Base-by-base conservation (phyloP, 2,329 filamentous ascomycete genomes). In the Pezicula radicicola region DNA sequence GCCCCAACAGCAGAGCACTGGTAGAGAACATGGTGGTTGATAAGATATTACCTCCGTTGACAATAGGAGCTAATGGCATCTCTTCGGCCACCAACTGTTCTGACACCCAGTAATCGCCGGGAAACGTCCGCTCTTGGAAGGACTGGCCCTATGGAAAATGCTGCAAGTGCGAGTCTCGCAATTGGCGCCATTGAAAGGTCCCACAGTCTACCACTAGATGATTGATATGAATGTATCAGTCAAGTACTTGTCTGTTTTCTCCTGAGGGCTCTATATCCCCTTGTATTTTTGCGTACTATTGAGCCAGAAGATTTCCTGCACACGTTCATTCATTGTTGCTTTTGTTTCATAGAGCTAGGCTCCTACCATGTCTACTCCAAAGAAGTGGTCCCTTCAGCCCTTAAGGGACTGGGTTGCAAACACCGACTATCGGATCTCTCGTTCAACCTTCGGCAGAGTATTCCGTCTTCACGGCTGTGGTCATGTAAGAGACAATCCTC, bases 401-500 rank as follows among this genome's bases (percentile, higher is more conserved):
- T 58, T 75, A 45, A 45, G 42, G 27, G 42, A 45, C 13, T 25
- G 19, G 25, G 25, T 10, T 21, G 42, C 42, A 28, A 45, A 45
- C 27, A n/a, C 67, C n/a, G 69, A 74, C 43, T 58, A 60, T 39
- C 65, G 63, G 48, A 54, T 72, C 36, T 70, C 68, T 42, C 63
- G 60, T 6, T 76, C 75, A 1, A 68, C 66, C 6, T 66, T 87
- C 55, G 84, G 84, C 30, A 73, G 72, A 41, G 74, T 83, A 53
- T 90, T 90, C 64, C 77, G 78, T 44, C 79, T 90, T 30, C 78
- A 82, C 48, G 84, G 83, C 15, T 83, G 76, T 41, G 85, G 84
- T 48, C 85, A 88, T 74, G 85, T 87, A 70, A 66, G 79, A 28
- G n/a, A n/a, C 21, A 30, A 30, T 21, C 21, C 28, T 30, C 28